phyloP scores from a whole-genome alignment of 129 eudicot species.

The Erigeron canadensis region DNA sequence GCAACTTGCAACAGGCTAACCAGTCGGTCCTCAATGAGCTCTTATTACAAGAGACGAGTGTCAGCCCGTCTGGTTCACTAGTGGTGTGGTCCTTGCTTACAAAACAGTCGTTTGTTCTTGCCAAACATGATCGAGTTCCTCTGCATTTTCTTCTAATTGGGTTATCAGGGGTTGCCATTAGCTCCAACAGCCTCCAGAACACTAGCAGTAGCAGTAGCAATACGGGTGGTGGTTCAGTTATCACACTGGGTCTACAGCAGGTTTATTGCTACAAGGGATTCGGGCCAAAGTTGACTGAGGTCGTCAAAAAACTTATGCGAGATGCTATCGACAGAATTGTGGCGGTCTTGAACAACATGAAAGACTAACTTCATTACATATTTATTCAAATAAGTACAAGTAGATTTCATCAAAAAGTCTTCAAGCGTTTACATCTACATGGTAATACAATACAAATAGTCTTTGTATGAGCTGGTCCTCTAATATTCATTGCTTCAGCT shows the following conservation, averaged over 20 bases:
- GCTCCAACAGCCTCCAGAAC: background rate
- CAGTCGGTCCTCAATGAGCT: background rate
- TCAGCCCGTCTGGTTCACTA: background rate
- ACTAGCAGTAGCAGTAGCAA: background rate
- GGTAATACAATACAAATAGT: too few species aligned
- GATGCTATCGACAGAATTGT: too few species aligned
- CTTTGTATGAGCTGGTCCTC: too few species aligned
- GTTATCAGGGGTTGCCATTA: background rate
- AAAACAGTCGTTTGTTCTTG: background rate
- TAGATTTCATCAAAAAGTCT: background rate
- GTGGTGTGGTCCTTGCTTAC: background rate
- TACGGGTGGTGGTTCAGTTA: background rate
- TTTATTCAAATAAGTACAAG: too few species aligned
- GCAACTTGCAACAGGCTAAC: background rate
- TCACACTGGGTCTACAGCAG: background rate
- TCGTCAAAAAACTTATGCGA: too few species aligned
- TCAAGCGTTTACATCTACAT: too few species aligned
- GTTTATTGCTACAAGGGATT: too few species aligned
- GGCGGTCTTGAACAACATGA: too few species aligned
- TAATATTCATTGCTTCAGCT: too few species aligned
- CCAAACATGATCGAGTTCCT: background rate
- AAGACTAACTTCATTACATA: background rate
- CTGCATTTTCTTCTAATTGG: background rate
- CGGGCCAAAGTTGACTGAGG: background rate
- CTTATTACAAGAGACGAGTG: background rate